phyloP scores from a whole-genome alignment of 2,329 filamentous ascomycete genomes.

The Chrysoporthe puriensis region DNA sequence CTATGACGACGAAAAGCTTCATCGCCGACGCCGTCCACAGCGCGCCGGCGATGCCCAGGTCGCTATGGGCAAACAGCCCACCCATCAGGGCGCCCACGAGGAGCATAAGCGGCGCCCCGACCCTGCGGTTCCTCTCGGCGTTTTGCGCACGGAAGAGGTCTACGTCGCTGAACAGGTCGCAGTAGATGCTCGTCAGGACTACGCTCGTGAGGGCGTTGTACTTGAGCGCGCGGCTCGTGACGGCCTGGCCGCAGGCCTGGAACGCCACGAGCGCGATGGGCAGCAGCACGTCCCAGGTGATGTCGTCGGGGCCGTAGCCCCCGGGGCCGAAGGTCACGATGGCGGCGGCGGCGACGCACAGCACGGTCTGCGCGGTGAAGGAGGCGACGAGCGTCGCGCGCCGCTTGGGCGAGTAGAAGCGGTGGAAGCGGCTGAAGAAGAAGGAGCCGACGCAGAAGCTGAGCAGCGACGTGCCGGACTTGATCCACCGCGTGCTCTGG shows the following conservation, averaged over 20 bases:
- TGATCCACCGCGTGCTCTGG: constrained; percentile 66
- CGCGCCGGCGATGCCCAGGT: constrained; percentile 54
- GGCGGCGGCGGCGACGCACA: constrained; percentile 56
- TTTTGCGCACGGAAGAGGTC: constrained; percentile 51
- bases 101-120: constrained; percentile 53
- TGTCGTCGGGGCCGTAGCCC: constrained; percentile 43
- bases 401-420: constrained; percentile 60
- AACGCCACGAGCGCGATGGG: constrained; percentile 74
- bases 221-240: constrained; percentile 71
- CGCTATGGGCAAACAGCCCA: constrained; percentile 52
- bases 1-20: constrained; percentile 58
- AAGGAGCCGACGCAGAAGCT: constrained; percentile 75
- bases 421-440: constrained; percentile 71
- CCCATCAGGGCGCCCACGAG: constrained; percentile 54
- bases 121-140: constrained; percentile 54
- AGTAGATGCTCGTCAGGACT: constrained; percentile 81
- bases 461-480: constrained; percentile 70
- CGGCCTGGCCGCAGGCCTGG: constrained; percentile 77
- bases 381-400: constrained; percentile 68
- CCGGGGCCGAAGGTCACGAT: constrained; percentile 55
- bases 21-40: constrained; percentile 63
- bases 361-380: constrained; percentile 55
- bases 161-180: constrained; percentile 73
- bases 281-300: constrained; percentile 63
- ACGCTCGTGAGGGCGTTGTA: constrained; percentile 76